Percentiles rank a stretch among this genome's conserved stretches.
These are phyloP conservation scores for Thalassiosira ordinaria DNA, from an alignment of 352 stramenopile genomes.

Conservation along the genomic window DNA sequence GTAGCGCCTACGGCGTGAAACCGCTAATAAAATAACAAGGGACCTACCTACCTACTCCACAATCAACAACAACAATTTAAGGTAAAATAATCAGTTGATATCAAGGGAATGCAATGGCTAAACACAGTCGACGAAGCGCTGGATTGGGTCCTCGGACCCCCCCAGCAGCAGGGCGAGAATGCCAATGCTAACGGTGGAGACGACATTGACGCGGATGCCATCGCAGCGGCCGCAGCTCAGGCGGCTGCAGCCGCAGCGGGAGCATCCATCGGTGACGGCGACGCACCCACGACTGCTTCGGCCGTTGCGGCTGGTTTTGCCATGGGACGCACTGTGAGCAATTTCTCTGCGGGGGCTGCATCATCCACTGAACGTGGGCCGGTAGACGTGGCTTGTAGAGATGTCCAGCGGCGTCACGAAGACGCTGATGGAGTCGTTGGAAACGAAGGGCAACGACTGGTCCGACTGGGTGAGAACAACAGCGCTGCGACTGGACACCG, in stretches of 20 bases:
- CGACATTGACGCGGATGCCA: not conserved
- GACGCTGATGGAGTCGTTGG: no score
- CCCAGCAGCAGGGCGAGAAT: not conserved
- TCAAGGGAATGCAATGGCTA: slow-evolving; percentile 69
- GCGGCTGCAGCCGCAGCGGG: not conserved
- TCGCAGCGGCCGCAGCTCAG: not conserved
- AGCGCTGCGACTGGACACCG: no score
- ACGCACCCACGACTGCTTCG: not conserved
- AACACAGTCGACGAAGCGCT: slow-evolving; percentile 64
- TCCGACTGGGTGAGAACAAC: no score
- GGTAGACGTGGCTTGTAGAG: not conserved
- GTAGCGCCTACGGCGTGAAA: no score
- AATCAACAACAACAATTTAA: no score
- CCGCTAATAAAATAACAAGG: no score
- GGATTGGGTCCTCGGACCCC: slow-evolving; percentile 44
- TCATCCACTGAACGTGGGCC: not conserved
- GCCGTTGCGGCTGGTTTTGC: not conserved
- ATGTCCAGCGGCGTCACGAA: no score
- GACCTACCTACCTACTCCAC: no score
- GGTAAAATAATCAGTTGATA: no score
- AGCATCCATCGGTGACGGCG: not conserved
- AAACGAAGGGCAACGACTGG: no score
- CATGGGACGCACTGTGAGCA: not conserved
- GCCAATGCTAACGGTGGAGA: not conserved
- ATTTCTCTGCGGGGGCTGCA: not conserved